phyloP scores from a whole-genome alignment of 257 asterid genomes.

The Parsonsia alboflavescens region DNA sequence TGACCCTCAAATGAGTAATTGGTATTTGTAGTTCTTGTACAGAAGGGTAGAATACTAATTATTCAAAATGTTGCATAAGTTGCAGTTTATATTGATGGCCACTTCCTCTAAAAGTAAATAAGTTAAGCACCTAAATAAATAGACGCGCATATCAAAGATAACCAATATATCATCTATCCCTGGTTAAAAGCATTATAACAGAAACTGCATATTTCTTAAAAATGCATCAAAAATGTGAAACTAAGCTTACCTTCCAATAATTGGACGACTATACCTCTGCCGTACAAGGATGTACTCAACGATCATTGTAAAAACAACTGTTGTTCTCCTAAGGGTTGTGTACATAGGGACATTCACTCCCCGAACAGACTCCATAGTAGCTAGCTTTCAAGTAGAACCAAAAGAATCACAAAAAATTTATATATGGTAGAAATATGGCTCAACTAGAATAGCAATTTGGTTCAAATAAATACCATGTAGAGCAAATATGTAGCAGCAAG shows the following conservation, averaged over 20 bases:
- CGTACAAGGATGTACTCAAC: conserved; percentile 60
- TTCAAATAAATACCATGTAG: conserved; percentile 60
- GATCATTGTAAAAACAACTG: conserved; percentile 83
- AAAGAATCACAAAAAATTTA: conserved; percentile 17
- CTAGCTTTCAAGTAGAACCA: conserved; percentile 64
- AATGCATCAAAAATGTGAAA: background rate
- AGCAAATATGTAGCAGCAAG: conserved; percentile 68
- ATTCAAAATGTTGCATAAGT: background rate
- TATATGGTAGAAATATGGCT: conserved; percentile 5
- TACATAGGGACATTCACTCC: conserved; percentile 97
- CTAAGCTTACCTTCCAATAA: conserved; percentile 64
- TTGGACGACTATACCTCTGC: conserved; percentile 55
- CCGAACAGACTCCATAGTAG: conserved; percentile 86
- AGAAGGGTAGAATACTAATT: background rate
- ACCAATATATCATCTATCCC: background rate
- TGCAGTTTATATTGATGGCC: background rate
- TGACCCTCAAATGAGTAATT: background rate
- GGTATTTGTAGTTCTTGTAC: background rate
- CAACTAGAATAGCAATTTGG: conserved; percentile 4
- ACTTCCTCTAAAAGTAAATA: background rate
- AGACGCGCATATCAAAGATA: background rate
- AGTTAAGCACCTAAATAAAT: background rate
- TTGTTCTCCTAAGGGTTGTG: conserved; percentile 89
- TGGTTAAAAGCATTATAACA: background rate
- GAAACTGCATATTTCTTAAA: background rate